Conservation (phyloP, 1,284 basidiomycete genomes). For the Boletellus deceptivus region DNA sequence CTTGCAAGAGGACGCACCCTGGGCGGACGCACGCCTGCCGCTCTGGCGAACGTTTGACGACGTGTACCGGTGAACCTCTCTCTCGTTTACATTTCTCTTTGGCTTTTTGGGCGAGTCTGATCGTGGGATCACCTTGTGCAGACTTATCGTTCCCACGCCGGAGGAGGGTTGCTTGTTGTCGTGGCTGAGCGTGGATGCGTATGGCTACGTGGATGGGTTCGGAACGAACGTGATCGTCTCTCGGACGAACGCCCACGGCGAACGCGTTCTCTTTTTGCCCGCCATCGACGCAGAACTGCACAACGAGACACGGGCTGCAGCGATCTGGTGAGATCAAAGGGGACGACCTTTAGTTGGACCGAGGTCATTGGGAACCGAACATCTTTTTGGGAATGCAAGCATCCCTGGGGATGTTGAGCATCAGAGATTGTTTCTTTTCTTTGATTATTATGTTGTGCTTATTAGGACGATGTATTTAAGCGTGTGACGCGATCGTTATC, state of each 20-base stretch:
- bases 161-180: slow-evolving; percentile 6
- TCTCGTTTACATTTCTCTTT: too few species aligned
- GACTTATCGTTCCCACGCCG: slow-evolving; percentile 12
- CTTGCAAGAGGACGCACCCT: slow-evolving; percentile 10
- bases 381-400: too few species aligned
- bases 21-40: not conserved
- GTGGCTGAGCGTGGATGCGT: too few species aligned
- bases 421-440: too few species aligned
- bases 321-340: too few species aligned
- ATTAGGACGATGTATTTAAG: too few species aligned
- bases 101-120: not conserved
- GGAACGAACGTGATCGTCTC: slow-evolving; percentile 22
- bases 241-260: not conserved
- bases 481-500: too few species aligned
- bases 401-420: too few species aligned
- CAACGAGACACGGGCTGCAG: not conserved
- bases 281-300: slow-evolving; percentile 10
- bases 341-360: too few species aligned
- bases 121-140: not conserved
- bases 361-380: too few species aligned
- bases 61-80: slow-evolving; percentile 16
- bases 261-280: slow-evolving; percentile 17
- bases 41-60: slow-evolving; percentile 20
- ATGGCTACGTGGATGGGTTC: slow-evolving; percentile 15
- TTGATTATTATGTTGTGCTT: too few species aligned